Evolutionary conservation across 2,329 filamentous ascomycete species (phyloP).

Genomic region (Triangularia setosa): DNA sequence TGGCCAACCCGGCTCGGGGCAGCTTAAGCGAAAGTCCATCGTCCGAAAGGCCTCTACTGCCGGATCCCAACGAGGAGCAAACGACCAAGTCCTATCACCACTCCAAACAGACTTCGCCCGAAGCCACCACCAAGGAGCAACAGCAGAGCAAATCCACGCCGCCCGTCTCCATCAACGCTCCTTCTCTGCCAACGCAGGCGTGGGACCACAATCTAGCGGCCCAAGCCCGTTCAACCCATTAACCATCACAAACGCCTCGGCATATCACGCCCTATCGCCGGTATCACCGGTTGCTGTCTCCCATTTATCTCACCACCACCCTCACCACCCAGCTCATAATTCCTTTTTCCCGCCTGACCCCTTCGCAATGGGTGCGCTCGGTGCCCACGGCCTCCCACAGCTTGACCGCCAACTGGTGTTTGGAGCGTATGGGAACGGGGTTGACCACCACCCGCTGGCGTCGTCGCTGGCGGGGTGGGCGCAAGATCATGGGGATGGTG

Average conservation of each 20-base stretch:
- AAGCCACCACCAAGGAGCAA: conserved; percentile 32
- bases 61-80: conserved; percentile 30
- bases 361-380: conserved; percentile 46
- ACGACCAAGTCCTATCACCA: conserved; percentile 36
- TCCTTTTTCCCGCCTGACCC: conserved; percentile 50
- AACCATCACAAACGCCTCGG: conserved; percentile 36
- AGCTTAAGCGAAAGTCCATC: conserved; percentile 38
- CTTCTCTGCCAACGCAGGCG: conserved; percentile 34
- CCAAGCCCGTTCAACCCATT: conserved; percentile 40
- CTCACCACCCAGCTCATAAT: conserved; percentile 31
- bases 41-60: conserved; percentile 36
- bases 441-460: conserved; percentile 41
- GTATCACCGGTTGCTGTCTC: conserved; percentile 48
- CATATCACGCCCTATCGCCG: conserved; percentile 49
- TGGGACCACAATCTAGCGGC: conserved; percentile 41
- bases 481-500: conserved; percentile 12
- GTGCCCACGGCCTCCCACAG: conserved; percentile 55
- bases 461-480: conserved; percentile 40
- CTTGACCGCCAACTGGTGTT: conserved; percentile 75
- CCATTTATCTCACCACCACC: conserved; percentile 33
- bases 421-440: conserved; percentile 60
- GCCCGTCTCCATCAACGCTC: conserved; percentile 39
- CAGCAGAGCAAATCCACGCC: conserved; percentile 36
- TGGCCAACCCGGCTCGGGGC: conserved; percentile 14
- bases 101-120: conserved; percentile 35